phyloP scores from a whole-genome alignment of 495 filamentous ascomycete species.

The Hypoxylon intermedium region DNA sequence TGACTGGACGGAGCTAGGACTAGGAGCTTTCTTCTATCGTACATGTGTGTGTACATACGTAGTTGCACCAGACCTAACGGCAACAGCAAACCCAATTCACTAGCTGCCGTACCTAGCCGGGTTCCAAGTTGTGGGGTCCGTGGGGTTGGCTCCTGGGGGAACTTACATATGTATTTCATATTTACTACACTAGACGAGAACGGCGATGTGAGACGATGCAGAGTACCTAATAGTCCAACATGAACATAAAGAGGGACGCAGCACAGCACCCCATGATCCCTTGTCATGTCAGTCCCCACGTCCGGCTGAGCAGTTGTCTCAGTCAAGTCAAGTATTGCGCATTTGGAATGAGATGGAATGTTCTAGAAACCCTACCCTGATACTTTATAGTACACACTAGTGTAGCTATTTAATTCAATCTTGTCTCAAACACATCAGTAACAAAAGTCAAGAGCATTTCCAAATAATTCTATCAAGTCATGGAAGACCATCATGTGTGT shows the following conservation, averaged over 20 bases:
- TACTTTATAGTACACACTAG: background rate
- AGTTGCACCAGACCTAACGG: background rate
- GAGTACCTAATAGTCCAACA: too few species aligned
- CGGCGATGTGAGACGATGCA: background rate
- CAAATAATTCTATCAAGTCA: too few species aligned
- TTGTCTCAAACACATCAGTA: too few species aligned
- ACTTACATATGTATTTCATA: too few species aligned
- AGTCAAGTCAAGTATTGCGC: background rate
- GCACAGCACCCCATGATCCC: background rate
- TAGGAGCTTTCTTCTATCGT: background rate
- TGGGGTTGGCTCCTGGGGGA: constrained; percentile 2
- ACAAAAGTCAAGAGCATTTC: too few species aligned
- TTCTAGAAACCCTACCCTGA: constrained; percentile 23
- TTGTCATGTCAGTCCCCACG: constrained; percentile 6
- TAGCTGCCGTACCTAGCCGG: constrained; percentile 5
- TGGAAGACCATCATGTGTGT: too few species aligned
- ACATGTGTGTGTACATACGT: too few species aligned
- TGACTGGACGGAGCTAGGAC: constrained; percentile 18
- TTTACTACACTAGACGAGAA: too few species aligned
- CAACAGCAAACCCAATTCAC: constrained; percentile 3
- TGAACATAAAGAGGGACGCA: too few species aligned
- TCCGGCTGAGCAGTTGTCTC: constrained; percentile 17
- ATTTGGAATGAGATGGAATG: constrained; percentile 9
- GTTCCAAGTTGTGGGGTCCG: constrained; percentile 17
- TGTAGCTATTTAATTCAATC: too few species aligned